Evolutionary conservation across 352 stramenopile genomes (phyloP), one percentile per base, ranked within the genome.

Genomic region (Phytopythium oedochilum): DNA sequence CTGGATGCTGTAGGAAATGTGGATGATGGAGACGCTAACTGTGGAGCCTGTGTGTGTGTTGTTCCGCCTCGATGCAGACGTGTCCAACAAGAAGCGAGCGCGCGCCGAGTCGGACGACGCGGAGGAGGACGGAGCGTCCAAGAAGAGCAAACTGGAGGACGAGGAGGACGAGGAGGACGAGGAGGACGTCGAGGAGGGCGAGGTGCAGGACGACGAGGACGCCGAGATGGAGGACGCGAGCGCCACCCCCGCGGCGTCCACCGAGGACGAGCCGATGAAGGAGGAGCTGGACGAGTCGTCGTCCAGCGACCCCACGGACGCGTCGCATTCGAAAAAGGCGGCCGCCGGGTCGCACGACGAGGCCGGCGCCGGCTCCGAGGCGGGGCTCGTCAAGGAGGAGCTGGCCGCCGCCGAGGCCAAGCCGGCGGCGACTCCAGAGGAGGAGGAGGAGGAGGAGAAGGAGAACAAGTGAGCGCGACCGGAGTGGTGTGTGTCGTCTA

Each of bases 21-120:
- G 73, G 11, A 60, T 86, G 29, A 32, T 90, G 48, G 88, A 84
- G 59, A 88, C 86, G 55, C 73, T 50, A 46, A 64, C 23, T 60
- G 44, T 29, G 69, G 64, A 32, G 2, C 11, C 15, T 47, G 40
- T 14, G 20, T 29, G 20, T 23, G 2, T 28, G 32, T 52, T 59
- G 26, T 35, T n/a, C n/a, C n/a, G n/a, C n/a, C n/a, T 38, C 2
- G 36, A n/a, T 53, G 35, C 35, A 20, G 52, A 43, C 40, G 46
- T 31, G 34, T 61, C 66, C n/a, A 55, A 46, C 38, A 57, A 61
- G 39, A 78, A 78, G 48, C 73, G 71, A 20, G 54, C 61, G 2
- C 53, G 66, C 20, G 40, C 43, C 43, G 52, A 60, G 20, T 76
- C 68, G 7, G 64, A 75, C 9, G 70, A 75, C 26, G 23, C 51